phyloP scores from a whole-genome alignment of 306 rosid genomes.

The Lagenaria siceraria region DNA sequence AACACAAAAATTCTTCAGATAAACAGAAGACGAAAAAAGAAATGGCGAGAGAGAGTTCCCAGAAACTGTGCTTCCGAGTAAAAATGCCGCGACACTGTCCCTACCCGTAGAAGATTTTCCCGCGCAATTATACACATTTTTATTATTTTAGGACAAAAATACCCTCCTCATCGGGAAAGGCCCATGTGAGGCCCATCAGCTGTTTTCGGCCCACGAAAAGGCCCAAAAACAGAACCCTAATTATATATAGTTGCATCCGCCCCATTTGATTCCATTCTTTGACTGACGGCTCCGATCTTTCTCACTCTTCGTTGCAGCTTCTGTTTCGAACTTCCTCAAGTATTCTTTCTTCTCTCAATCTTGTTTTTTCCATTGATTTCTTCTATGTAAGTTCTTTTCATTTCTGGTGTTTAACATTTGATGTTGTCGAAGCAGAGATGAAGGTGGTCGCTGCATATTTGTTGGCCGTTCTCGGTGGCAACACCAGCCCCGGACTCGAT shows the following conservation, averaged over 20 bases:
- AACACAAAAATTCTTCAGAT: not conserved
- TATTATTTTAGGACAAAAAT: not conserved
- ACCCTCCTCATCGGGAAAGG: not conserved
- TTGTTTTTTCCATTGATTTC: not conserved
- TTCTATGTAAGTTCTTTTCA: not conserved
- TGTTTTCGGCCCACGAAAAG: not conserved
- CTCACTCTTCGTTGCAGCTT: not conserved
- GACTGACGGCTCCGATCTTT: not conserved
- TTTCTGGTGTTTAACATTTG: not conserved
- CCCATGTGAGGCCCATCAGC: not conserved
- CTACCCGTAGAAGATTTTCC: not conserved
- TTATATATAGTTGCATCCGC: not conserved
- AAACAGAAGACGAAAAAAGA: not conserved
- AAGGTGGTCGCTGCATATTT: constrained; percentile 54
- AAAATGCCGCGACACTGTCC: not conserved
- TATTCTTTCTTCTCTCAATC: not conserved
- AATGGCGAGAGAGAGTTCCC: not conserved
- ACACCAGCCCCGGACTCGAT: constrained; percentile 24
- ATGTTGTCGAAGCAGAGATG: constrained; percentile 24
- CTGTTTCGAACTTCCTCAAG: not conserved
- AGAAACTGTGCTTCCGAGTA: not conserved
- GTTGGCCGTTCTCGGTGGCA: constrained; percentile 54
- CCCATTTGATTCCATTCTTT: rapidly evolving
- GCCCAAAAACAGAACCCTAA: not conserved
- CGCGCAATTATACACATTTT: not conserved